Base-by-base conservation (phyloP, 305 asterid species). In the Solanum hybrid region DNA sequence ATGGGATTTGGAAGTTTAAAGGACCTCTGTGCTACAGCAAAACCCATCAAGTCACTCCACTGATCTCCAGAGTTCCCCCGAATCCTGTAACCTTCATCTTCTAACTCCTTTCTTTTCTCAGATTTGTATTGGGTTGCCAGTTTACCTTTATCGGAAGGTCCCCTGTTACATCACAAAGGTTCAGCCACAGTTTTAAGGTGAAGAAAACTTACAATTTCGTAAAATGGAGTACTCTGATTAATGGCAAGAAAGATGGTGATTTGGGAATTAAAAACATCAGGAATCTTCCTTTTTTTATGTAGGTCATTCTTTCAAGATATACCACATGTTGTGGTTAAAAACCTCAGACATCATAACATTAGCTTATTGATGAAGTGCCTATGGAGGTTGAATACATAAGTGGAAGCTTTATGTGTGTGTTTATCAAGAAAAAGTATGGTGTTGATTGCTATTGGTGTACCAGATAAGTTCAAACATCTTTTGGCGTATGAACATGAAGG, bases 31-130 rank as follows among this genome's bases (percentile, higher is more conserved):
- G 96, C 98, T 35, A 95, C 88, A 10, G 98, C 93, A 36, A 89
- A 96, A 79, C 99, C 99, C 4, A 11, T 87, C 92, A 97, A 92
- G 92, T 96, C 98, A 87, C 98, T 97, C 99, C 99, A 97, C 79
- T 97, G 98, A 88, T 77, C 86, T 51, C 89, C 86, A 34, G 86
- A 88, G 86, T 46, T 73, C 24, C 89, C 86, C 3, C 22, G 89
- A 80, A 88, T 77, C 36, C 78, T 46, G 60, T 88, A 88, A 42
- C 86, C 89, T 88, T 88, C 89, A 77, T 88, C 89, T 37, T 77
- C 86, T 51, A 88, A 77, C 24, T 76, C 89, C 86, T 88, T 88
- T 88, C 93, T 89, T 91, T 75, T 92, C 92, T 87, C 90, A 6
- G 93, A 92, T 88, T 92, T 92, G 89, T 90, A 92, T 17, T 87